Conservation (phyloP, 2,329 filamentous ascomycete species). For the Talaromyces piceae region DNA sequence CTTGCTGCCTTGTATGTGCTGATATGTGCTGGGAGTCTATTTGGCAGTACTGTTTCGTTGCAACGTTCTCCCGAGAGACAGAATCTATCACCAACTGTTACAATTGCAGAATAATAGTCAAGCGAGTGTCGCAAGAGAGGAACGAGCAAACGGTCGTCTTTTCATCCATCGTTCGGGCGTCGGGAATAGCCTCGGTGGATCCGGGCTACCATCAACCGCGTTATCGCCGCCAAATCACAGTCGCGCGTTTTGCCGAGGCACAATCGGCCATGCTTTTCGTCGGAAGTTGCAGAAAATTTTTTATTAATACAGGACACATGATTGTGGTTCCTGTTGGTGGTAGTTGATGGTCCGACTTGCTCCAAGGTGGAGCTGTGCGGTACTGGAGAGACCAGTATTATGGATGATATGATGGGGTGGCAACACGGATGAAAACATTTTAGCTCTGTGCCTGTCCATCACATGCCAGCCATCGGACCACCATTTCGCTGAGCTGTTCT, state of each 20-base stretch:
- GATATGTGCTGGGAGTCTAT: too few species aligned
- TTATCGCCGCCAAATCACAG: conserved; percentile 1
- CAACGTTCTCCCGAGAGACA: neutral
- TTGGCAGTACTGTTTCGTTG: neutral
- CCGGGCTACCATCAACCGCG: neutral
- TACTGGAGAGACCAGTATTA: neutral
- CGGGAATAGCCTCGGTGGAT: conserved; percentile 1
- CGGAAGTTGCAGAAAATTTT: neutral
- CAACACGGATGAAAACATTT: neutral
- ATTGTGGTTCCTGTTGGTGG: neutral
- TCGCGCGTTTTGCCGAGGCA: neutral
- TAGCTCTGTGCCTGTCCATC: neutral
- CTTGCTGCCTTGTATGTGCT: neutral
- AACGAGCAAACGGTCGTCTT: neutral
- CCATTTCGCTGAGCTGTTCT: neutral
- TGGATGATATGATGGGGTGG: neutral
- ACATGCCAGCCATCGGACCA: neutral
- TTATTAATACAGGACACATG: neutral
- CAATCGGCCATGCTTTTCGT: neutral
- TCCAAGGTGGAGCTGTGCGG: neutral
- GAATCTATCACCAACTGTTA: too few species aligned
- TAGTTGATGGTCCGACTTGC: neutral
- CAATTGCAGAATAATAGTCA: too few species aligned
- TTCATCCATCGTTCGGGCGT: neutral
- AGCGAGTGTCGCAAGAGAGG: neutral